A percentile compares a stretch with the other conserved stretches of the same genome.
Conservation (phyloP, 2,329 filamentous ascomycete genomes). For the Xylariaceae sp. region DNA sequence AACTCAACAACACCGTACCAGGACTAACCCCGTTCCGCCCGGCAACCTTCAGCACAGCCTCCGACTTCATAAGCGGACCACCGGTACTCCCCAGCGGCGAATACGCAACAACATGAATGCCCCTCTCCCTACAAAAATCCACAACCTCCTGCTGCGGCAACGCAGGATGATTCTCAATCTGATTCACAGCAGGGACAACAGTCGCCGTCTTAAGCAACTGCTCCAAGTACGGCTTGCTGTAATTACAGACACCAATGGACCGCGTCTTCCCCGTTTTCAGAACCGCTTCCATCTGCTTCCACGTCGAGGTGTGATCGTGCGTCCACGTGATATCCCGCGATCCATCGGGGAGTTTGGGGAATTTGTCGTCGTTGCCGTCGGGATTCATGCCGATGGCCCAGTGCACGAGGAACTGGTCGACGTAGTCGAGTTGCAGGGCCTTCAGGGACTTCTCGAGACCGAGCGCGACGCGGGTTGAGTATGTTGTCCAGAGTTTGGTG, state of each 20-base stretch:
- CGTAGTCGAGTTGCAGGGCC: conserved; percentile 69
- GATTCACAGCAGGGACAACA: conserved; percentile 62
- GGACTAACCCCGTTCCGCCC: conserved; percentile 57
- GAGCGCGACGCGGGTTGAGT: conserved; percentile 63
- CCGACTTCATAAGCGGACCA: conserved; percentile 58
- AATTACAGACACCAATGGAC: conserved; percentile 54
- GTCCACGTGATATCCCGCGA: conserved; percentile 64
- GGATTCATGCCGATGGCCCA: conserved; percentile 81
- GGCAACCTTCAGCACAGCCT: conserved; percentile 58
- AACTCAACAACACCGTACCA: conserved; percentile 63
- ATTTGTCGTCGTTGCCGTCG: conserved; percentile 64
- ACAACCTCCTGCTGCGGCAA: conserved; percentile 69
- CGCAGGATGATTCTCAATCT: conserved; percentile 69
- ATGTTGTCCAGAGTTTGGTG: conserved; percentile 81
- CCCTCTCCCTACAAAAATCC: conserved; percentile 61
- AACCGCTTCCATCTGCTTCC: conserved; percentile 69
- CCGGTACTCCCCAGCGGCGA: conserved; percentile 60
- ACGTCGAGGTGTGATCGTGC: conserved; percentile 70
- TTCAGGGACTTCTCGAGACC: conserved; percentile 68
- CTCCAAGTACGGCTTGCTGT: conserved; percentile 52
- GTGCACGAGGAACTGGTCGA: conserved; percentile 78
- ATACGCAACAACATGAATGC: conserved; percentile 69
- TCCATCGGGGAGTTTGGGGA: conserved; percentile 70
- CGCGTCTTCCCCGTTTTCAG: conserved; percentile 53
- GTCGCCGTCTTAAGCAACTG: conserved; percentile 46